These are phyloP conservation scores for Erysimum cheiranthoides DNA, from an alignment of 345 rosid genomes.

Conservation along the genomic window DNA sequence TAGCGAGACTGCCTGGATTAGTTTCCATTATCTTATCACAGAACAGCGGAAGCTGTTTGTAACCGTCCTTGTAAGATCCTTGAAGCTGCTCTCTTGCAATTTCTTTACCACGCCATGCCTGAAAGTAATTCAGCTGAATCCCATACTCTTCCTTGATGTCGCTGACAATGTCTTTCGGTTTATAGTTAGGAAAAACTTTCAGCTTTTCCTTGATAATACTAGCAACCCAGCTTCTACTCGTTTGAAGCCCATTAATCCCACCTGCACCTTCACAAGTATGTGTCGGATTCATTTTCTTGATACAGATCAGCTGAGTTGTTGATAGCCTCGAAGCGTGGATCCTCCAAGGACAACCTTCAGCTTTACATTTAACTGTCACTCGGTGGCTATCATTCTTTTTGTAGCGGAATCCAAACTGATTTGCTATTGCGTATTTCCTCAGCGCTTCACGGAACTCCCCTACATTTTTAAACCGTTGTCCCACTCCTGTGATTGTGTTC, in stretches of 20 bases:
- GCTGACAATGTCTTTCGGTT: conserved; percentile 89
- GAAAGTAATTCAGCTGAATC: conserved; percentile 85
- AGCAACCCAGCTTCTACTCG: conserved; percentile 96
- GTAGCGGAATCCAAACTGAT: conserved; percentile 90
- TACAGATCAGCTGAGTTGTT: conserved; percentile 85
- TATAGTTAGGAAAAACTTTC: conserved; percentile 79
- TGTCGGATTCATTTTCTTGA: conserved; percentile 85
- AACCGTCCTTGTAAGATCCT: conserved; percentile 91
- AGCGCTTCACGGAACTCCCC: conserved; percentile 85
- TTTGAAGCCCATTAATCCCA: conserved; percentile 73
- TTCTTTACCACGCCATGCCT: conserved; percentile 98
- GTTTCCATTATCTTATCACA: conserved; percentile 87
- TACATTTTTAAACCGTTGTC: conserved; percentile 84
- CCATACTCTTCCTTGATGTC: conserved; percentile 91
- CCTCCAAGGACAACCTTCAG: conserved; percentile 97
- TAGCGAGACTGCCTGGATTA: conserved; percentile 87
- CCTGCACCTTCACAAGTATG: conserved; percentile 91
- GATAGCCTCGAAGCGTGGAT: conserved; percentile 93
- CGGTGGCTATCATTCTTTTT: conserved; percentile 96
- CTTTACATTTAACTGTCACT: conserved; percentile 95
- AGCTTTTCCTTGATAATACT: conserved; percentile 91
- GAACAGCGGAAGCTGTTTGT: conserved; percentile 74
- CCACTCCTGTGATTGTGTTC: conserved; percentile 87
- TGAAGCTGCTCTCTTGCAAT: conserved; percentile 97
- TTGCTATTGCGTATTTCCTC: conserved; percentile 89